phyloP scores from a whole-genome alignment of 345 rosid genomes.

The Pistacia integerrima region DNA sequence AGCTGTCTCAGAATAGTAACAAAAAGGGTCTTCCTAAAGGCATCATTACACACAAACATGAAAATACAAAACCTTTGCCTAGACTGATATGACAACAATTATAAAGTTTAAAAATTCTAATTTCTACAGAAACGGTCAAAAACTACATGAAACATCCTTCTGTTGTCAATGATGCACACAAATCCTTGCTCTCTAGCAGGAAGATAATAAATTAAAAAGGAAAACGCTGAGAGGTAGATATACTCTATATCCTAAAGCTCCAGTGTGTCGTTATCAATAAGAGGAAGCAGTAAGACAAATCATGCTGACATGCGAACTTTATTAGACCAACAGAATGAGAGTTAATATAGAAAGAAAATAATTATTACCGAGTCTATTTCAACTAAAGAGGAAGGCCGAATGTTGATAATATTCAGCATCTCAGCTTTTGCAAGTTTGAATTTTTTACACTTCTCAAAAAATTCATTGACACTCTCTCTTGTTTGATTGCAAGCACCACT shows the following conservation, averaged over 20 bases:
- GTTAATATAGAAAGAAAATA: neutral
- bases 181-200: neutral
- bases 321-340: neutral
- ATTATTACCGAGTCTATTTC: conserved; percentile 57
- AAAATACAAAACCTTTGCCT: neutral
- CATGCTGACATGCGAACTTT: neutral
- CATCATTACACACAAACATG: neutral
- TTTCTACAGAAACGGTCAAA: neutral
- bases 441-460: conserved; percentile 53
- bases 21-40: neutral
- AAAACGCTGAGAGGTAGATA: too few species aligned
- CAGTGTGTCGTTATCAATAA: neutral
- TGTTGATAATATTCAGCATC: conserved; percentile 69
- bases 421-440: conserved; percentile 78
- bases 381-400: conserved; percentile 53
- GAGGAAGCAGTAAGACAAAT: neutral
- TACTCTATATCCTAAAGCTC: neutral
- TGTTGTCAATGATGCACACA: neutral
- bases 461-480: conserved; percentile 50
- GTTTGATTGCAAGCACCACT: conserved; percentile 63
- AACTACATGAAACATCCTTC: too few species aligned
- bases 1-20: neutral
- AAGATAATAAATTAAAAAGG: neutral
- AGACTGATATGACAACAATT: neutral
- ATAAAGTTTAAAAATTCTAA: neutral